Evolutionary conservation across 495 filamentous ascomycete species (phyloP).

Genomic region (Annulohypoxylon maeteangense): DNA sequence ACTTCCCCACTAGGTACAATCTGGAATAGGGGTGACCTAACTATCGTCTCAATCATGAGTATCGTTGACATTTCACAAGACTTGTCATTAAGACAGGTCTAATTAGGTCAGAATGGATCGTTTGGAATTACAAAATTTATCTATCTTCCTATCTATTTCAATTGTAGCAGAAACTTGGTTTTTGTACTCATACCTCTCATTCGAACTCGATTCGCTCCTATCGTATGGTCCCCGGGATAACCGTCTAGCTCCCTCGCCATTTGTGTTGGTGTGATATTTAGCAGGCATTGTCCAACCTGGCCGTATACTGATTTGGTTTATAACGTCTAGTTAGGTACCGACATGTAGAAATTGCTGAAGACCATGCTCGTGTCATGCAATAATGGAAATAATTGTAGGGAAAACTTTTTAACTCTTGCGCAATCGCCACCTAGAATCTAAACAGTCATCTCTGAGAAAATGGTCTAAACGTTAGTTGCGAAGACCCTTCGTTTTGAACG

Average conservation of each 20-base stretch:
- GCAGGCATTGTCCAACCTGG: neutral
- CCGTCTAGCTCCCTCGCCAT: neutral
- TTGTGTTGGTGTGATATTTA: neutral
- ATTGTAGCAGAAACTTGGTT: neutral
- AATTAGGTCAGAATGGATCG: too few relatives aligned
- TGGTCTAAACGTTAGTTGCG: neutral
- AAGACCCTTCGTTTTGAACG: slow-evolving; percentile 7
- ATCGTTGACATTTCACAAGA: too few relatives aligned
- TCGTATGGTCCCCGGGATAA: neutral
- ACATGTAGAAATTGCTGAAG: neutral
- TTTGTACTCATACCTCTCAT: slow-evolving; percentile 4
- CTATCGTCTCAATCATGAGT: too few relatives aligned
- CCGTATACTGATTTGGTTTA: neutral
- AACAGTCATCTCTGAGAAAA: slow-evolving; percentile 6
- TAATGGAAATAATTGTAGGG: neutral
- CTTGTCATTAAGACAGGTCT: too few relatives aligned
- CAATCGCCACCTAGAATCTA: neutral
- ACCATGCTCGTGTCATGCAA: neutral
- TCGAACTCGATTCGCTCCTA: neutral
- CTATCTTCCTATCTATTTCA: slow-evolving; percentile 2
- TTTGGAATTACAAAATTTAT: too few relatives aligned
- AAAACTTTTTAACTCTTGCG: neutral
- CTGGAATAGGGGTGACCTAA: too few relatives aligned
- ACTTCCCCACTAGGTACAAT: too few relatives aligned
- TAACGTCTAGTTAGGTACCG: neutral